These are phyloP conservation scores for Xylariaceae sp. DNA, from an alignment of 2,329 filamentous ascomycete species.

Conservation along the genomic window DNA sequence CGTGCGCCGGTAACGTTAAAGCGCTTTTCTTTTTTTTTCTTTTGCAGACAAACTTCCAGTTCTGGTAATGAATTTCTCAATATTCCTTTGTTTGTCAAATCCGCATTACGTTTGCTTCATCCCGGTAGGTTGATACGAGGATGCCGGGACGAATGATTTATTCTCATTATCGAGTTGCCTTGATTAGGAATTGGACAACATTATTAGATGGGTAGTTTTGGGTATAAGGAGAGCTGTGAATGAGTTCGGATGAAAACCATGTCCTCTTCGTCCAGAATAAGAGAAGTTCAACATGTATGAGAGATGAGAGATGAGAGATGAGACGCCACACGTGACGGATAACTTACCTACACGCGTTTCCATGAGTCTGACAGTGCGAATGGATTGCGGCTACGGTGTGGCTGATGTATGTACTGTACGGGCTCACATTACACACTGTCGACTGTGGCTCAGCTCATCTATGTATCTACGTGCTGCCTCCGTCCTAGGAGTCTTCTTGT, in stretches of 20 bases:
- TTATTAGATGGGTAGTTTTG: not conserved
- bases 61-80: not conserved
- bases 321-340: not conserved
- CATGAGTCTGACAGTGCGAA: too few relatives aligned
- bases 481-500: too few relatives aligned
- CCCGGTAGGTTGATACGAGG: slow-evolving; percentile 9
- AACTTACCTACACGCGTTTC: not conserved
- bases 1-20: too few relatives aligned
- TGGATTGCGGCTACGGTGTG: too few relatives aligned
- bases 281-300: not conserved
- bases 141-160: slow-evolving; percentile 5
- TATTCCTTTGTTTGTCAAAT: not conserved
- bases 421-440: too few relatives aligned
- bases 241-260: not conserved
- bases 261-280: not conserved
- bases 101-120: slow-evolving; percentile 13
- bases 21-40: too few relatives aligned
- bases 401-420: too few relatives aligned
- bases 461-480: too few relatives aligned
- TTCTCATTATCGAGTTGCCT: slow-evolving; percentile 13
- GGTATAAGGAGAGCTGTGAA: not conserved
- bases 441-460: too few relatives aligned
- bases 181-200: not conserved
- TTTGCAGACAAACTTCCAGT: too few relatives aligned
- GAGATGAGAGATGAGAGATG: not conserved